Evolutionary conservation across 2,329 filamentous ascomycete species (phyloP), one percentile per base, ranked within the genome.

Genomic region (Fusarium xyrophilum): DNA sequence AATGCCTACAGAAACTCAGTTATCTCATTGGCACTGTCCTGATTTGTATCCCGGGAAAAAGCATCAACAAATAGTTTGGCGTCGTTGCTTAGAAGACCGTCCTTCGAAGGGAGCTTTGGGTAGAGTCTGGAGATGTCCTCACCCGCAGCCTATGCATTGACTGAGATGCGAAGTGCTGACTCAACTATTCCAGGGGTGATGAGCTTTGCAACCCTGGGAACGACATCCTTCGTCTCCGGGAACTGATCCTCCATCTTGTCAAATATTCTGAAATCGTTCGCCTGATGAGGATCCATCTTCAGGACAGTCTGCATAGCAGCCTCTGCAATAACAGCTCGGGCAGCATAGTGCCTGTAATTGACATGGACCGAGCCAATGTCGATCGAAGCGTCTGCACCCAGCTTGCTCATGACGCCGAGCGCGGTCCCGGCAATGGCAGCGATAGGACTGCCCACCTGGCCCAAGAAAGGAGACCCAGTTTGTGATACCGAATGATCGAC

Each of bases 61-160:
- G 21, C 46, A 10, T 50, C 46, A 1, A 5, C 6, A 25, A 50
- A 36, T 4, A 3, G 5, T n/a, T 35, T 33, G 9, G 3, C 17
- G 4, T 1, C 6, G 0, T 1, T 3, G 17, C 12, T 8, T 2
- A 39, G 10, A 39, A 23, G 7, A 9, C 2, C 4, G 10, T 3
- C n/a, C 0, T 3, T 1, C 0, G 3, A 1, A 39, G 47, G 19
- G 7, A 51, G 23, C 7, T 10, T 10, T 5, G 33, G 33, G 33
- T 51, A 39, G 10, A 51, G 17, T 2, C 13, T 28, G 1, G 23
- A 9, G 1, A 1, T 15, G 1, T 27, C 32, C 1, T n/a, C 17
- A 13, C 11, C 19, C 9, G 10, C 33, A 27, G 6, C 47, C 0
- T 50, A 17, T 1, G 23, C 19, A 0, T 51, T 3, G 11, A 38